phyloP scores from a whole-genome alignment of 2,329 filamentous ascomycete species.

The Simplicillium aogashimaense region DNA sequence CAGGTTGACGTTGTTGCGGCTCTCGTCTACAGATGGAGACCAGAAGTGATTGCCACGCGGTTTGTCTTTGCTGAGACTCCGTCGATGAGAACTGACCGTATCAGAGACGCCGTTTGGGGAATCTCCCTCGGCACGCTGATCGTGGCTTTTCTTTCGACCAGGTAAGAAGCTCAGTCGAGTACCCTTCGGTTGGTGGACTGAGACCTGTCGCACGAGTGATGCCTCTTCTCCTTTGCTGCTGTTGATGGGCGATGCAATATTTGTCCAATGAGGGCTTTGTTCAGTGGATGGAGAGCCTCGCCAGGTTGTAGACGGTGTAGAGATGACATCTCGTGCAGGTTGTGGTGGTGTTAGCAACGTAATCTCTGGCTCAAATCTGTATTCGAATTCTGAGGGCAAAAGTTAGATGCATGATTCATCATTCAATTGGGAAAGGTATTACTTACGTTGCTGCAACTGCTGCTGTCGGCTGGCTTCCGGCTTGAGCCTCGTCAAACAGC shows the following conservation, averaged over 20 bases:
- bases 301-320: slow-evolving; percentile 33
- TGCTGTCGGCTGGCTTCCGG: slow-evolving; percentile 46
- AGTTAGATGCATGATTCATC: background rate
- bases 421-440: slow-evolving; percentile 1
- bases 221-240: slow-evolving; percentile 35
- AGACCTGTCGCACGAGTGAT: slow-evolving; percentile 39
- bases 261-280: slow-evolving; percentile 20
- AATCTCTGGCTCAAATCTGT: slow-evolving; percentile 56
- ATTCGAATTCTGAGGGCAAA: slow-evolving; percentile 43
- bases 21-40: slow-evolving; percentile 11
- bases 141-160: slow-evolving; percentile 35
- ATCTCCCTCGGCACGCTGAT: slow-evolving; percentile 17
- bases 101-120: slow-evolving; percentile 12
- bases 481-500: slow-evolving; percentile 63
- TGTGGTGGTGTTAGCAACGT: slow-evolving; percentile 47
- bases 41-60: background rate
- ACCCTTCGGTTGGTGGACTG: slow-evolving; percentile 35
- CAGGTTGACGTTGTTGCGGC: slow-evolving; percentile 3
- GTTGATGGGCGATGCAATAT: slow-evolving; percentile 22
- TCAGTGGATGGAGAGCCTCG: slow-evolving; percentile 38
- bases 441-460: slow-evolving; percentile 57
- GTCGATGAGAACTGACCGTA: background rate
- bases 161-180: slow-evolving; percentile 48
- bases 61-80: slow-evolving; percentile 14
- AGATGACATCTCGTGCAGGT: slow-evolving; percentile 27